Base-by-base conservation (phyloP, 441 rosid species). In the Mallotus repandus region DNA sequence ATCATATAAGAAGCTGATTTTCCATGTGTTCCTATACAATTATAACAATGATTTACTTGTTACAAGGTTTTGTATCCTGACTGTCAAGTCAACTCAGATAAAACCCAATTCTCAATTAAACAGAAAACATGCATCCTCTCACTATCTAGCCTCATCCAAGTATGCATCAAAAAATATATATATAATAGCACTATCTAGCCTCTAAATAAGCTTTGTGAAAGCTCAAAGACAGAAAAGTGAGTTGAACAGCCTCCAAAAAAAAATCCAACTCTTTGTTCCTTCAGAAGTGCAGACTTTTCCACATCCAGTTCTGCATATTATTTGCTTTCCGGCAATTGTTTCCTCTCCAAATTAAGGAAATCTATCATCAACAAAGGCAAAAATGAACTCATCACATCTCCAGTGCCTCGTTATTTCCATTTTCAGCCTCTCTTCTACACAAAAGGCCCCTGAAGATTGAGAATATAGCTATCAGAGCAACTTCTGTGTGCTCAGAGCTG, bases 401-500 rank as follows among this genome's bases (percentile, higher is more conserved):
- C 61, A 70, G 78, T 66, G 77, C 72, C 78, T 84, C 91, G 19
- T 29, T 63, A 64, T 73, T 74, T 14, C 61, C 65, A 18, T 80
- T 82, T 76, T 73, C 84, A 57, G 62, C 46, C 65, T 61, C 67
- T 83, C 74, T 93, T 73, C 87, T 79, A 25, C 82, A 83, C 45
- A 85, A 66, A 16, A 95, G 75, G 62, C 83, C 86, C 85, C 81
- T 86, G 38, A 88, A 76, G 74, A 90, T 72, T 69, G 98, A 84
- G 78, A 86, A 75, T 62, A 83, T 72, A 18, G 94, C 90, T 61
- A 93, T 63, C 49, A 89, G 56, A 61, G 90, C 95, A 77, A 89
- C 81, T 82, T 89, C 92, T 82, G 89, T 65, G 61, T 86, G 95
- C 78, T 86, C 86, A 4, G 97, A 85, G 83, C 90, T 91, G 73